These are phyloP conservation scores for Corylus avellana DNA, from an alignment of 306 rosid genomes.

Conservation along the genomic window DNA sequence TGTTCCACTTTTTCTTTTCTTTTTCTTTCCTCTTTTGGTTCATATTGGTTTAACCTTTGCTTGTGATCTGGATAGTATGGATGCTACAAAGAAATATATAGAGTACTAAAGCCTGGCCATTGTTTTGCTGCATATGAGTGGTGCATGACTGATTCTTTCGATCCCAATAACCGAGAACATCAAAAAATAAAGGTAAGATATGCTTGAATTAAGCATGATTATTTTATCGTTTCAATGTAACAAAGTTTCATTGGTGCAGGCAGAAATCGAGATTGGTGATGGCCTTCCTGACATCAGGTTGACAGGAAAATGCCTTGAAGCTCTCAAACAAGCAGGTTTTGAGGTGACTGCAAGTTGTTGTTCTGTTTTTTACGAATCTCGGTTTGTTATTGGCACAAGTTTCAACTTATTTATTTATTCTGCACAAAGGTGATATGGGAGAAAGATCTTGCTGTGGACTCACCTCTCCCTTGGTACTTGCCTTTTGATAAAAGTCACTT, in stretches of 20 bases:
- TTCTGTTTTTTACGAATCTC: slow-evolving; percentile 4
- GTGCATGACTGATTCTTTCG: slow-evolving; percentile 93
- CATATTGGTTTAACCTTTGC: slow-evolving; percentile 23
- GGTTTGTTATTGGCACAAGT: slow-evolving; percentile 20
- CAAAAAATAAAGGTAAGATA: slow-evolving; percentile 73
- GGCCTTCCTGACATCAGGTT: slow-evolving; percentile 94
- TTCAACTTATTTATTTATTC: neutral
- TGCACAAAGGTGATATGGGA: slow-evolving; percentile 73
- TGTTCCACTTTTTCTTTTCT: neutral
- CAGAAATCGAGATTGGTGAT: slow-evolving; percentile 91
- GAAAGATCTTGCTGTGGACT: slow-evolving; percentile 71
- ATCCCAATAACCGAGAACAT: slow-evolving; percentile 73
- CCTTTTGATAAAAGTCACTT: slow-evolving; percentile 84
- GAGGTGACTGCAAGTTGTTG: slow-evolving; percentile 58
- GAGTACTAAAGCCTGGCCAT: slow-evolving; percentile 93
- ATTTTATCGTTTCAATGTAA: neutral
- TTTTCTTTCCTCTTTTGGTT: slow-evolving; percentile 1
- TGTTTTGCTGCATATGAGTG: slow-evolving; percentile 94
- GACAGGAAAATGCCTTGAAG: slow-evolving; percentile 83
- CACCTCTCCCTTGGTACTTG: slow-evolving; percentile 86
- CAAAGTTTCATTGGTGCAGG: slow-evolving; percentile 42
- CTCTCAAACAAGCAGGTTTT: slow-evolving; percentile 91
- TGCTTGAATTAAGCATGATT: neutral
- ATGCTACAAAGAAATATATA: slow-evolving; percentile 90
- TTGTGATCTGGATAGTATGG: slow-evolving; percentile 52